Conservation (phyloP, 495 filamentous ascomycete genomes). For the Sordaria brevicollis region DNA sequence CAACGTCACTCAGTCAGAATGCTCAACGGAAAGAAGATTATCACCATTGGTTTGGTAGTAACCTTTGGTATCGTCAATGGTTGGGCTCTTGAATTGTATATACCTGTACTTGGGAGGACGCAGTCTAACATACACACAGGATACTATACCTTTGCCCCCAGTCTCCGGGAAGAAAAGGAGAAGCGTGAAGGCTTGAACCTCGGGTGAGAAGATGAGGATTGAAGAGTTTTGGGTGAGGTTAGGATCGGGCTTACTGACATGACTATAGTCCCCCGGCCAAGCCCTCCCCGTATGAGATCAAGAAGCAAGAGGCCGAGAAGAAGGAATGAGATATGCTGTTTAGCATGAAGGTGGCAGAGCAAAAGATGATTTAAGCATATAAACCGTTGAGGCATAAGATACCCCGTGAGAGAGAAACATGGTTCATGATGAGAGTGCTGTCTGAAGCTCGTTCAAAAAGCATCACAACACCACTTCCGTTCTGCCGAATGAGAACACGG, state of each 20-base stretch:
- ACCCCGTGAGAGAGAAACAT: neutral
- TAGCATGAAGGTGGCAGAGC: neutral
- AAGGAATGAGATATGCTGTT: neutral
- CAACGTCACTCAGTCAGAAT: constrained; percentile 1
- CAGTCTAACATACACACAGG: constrained; percentile 20
- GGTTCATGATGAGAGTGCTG: neutral
- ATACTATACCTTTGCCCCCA: constrained; percentile 32
- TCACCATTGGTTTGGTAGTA: constrained; percentile 12
- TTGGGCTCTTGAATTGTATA: neutral
- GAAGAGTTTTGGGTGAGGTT: neutral
- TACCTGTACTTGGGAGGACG: neutral
- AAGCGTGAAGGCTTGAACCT: constrained; percentile 10
- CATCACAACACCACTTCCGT: neutral
- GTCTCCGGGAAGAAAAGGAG: constrained; percentile 26
- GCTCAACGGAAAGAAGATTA: constrained; percentile 10
- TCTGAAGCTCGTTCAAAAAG: neutral
- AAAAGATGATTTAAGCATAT: neutral
- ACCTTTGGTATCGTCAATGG: constrained; percentile 20
- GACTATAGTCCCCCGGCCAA: neutral
- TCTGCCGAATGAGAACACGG: neutral
- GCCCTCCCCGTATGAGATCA: neutral
- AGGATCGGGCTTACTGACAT: neutral
- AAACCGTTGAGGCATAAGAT: neutral
- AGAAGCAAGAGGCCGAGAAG: neutral
- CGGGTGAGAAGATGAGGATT: constrained; percentile 2